These are phyloP conservation scores for Protea cynaroides DNA, from an alignment of 164 flowering plant species.

Conservation along the genomic window DNA sequence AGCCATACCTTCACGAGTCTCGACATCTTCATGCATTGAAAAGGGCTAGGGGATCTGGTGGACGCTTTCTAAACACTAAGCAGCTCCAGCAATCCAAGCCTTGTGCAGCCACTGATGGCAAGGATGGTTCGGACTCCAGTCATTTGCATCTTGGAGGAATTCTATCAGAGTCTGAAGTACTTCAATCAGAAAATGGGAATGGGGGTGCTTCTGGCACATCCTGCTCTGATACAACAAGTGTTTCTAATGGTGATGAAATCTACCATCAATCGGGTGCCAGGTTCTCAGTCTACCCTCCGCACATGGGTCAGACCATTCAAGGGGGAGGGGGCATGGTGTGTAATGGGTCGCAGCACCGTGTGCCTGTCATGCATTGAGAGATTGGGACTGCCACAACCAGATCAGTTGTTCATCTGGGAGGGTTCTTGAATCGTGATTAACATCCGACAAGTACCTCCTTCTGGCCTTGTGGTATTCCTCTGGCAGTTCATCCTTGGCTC, in stretches of 20 bases:
- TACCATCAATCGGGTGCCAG: slow-evolving; percentile 29
- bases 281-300: slow-evolving; percentile 30
- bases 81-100: slow-evolving; percentile 29
- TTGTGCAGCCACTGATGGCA: slow-evolving; percentile 4
- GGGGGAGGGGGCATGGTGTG: slow-evolving; percentile 26
- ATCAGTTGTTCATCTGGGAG: slow-evolving; percentile 11
- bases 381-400: not conserved
- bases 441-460: slow-evolving; percentile 1
- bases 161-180: slow-evolving; percentile 19
- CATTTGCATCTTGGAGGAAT: slow-evolving; percentile 18
- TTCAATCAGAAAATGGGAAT: slow-evolving; percentile 18
- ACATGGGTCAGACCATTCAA: slow-evolving; percentile 28
- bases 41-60: slow-evolving; percentile 80
- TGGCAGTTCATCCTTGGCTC: slow-evolving; percentile 98
- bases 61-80: slow-evolving; percentile 75
- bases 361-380: slow-evolving; percentile 49
- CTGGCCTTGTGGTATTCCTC: slow-evolving; percentile 12
- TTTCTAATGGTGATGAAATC: slow-evolving; percentile 20
- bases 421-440: not conserved
- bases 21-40: slow-evolving; percentile 81
- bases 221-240: slow-evolving; percentile 20
- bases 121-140: slow-evolving; percentile 11
- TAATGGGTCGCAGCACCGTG: slow-evolving; percentile 33
- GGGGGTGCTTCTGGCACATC: slow-evolving; percentile 24
- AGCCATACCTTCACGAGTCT: slow-evolving; percentile 90